phyloP scores from a whole-genome alignment of 345 rosid genomes.

The Citrus cavaleriei region DNA sequence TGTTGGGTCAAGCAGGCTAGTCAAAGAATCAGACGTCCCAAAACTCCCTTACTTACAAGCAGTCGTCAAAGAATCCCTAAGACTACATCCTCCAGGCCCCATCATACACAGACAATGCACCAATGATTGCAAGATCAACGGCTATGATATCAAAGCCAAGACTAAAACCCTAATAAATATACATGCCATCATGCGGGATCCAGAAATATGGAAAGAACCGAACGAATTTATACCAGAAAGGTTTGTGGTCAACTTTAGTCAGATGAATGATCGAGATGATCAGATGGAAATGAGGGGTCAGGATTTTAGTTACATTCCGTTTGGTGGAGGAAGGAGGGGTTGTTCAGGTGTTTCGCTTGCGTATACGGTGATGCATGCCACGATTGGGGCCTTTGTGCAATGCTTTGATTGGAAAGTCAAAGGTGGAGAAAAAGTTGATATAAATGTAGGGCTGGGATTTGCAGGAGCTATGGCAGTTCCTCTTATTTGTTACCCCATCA shows the following conservation, averaged over 20 bases:
- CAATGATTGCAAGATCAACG: conserved; percentile 27
- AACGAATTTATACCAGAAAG: conserved; percentile 38
- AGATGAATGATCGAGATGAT: background rate
- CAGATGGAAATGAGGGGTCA: conserved; percentile 15
- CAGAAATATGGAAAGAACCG: conserved; percentile 24
- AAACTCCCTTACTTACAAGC: conserved; percentile 34
- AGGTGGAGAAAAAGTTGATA: conserved; percentile 28
- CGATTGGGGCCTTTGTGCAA: conserved; percentile 37
- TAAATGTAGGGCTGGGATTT: conserved; percentile 21
- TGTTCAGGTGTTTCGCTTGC: conserved; percentile 28
- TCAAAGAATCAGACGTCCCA: conserved; percentile 24
- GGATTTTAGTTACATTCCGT: conserved; percentile 35
- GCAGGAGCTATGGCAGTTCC: conserved; percentile 51
- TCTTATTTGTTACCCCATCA: conserved; percentile 39
- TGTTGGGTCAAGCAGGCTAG: conserved; percentile 14
- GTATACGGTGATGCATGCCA: conserved; percentile 21
- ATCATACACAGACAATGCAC: conserved; percentile 13
- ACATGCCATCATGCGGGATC: conserved; percentile 41
- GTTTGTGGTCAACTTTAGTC: conserved; percentile 14
- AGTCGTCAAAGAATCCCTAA: conserved; percentile 25
- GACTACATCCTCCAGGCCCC: conserved; percentile 29
- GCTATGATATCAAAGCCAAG: conserved; percentile 24
- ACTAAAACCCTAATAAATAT: conserved; percentile 33
- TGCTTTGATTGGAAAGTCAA: conserved; percentile 45
- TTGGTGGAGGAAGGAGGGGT: conserved; percentile 45